Evolutionary conservation across 2,329 filamentous ascomycete species (phyloP), one percentile per base, ranked within the genome.

Genomic region (Aspergillus puulaauensis): DNA sequence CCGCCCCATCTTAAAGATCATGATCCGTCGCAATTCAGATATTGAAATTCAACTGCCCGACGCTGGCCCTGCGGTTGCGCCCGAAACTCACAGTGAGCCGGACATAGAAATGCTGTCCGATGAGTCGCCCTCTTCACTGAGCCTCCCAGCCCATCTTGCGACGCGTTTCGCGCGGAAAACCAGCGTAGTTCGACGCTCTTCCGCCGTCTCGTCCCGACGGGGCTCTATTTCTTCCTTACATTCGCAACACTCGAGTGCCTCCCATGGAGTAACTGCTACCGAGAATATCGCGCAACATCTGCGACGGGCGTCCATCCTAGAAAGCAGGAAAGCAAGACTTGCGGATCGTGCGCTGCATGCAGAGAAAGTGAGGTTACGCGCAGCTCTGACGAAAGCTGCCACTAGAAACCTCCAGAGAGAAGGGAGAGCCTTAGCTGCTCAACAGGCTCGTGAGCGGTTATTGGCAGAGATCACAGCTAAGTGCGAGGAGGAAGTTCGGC

Each of bases 311-410:
- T 86, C 85, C 35, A 88, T 88, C 49, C 80, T 88, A 56, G 86
- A 88, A 65, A 83, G 75, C 56, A 82, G 86, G 57, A 88, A 87
- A 68, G 85, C 85, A 19, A 79, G 85, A 54, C 76, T 88, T 43
- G 86, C 86, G 52, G 86, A 88, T 67, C 78, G 85, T 41, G 86
- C 86, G 6, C 83, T 84, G 12, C 85, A 88, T 75, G 86, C 83
- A 27, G 86, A 88, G 68, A 85, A 87, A 68, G 86, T 88, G 50
- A 80, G 86, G 64, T 72, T 86, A 58, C 82, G 86, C 47, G 86
- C 86, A 52, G 83, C 85, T 2, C 71, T 86, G 59, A 83, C 83
- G 37, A 88, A 87, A 68, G 83, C 84, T 9, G 77, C 82, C 8
- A 81, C 83, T 6, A 77, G 83, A 56, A 79, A 75, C 56, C 76